Percentiles rank a stretch among this genome's conserved stretches.
phyloP scores from a whole-genome alignment of 2,329 filamentous ascomycete genomes.

The Epicoccum nigrum region DNA sequence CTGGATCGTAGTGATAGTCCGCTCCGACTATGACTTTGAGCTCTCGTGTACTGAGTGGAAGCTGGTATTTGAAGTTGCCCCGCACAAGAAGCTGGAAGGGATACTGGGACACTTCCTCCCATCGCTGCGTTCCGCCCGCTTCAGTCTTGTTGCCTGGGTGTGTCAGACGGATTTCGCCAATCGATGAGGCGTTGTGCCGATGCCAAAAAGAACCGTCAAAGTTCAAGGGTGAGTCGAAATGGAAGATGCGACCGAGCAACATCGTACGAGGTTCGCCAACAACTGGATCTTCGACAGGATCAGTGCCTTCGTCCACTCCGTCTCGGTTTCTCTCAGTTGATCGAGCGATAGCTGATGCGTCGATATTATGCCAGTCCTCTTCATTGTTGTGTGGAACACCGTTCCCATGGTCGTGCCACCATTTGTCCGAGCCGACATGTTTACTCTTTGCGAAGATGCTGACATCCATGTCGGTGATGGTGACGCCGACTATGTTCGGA shows the following conservation, averaged over 20 bases:
- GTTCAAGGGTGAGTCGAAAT: conserved; percentile 84
- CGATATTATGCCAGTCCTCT: conserved; percentile 37
- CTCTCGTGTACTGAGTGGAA: conserved; percentile 63
- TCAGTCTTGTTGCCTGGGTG: conserved; percentile 89
- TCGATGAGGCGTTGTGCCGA: conserved; percentile 71
- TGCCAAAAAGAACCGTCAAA: conserved; percentile 92
- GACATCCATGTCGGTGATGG: conserved; percentile 83
- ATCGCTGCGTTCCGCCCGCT: conserved; percentile 78
- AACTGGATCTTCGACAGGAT: conserved; percentile 69
- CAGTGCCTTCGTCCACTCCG: conserved; percentile 60
- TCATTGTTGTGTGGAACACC: conserved; percentile 26
- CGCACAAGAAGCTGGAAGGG: conserved; percentile 93
- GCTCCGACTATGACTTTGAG: conserved; percentile 59
- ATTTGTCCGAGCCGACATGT: conserved; percentile 70
- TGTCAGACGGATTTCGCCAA: conserved; percentile 80
- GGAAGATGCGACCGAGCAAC: conserved; percentile 85
- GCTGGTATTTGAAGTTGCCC: conserved; percentile 83
- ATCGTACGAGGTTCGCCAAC: conserved; percentile 75
- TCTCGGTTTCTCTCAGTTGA: conserved; percentile 13
- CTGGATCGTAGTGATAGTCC: conserved; percentile 45
- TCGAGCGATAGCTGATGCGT: conserved; percentile 3
- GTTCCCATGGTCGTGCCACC: conserved; percentile 49
- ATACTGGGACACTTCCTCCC: conserved; percentile 88
- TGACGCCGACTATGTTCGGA: conserved; percentile 88
- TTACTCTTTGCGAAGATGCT: conserved; percentile 95